Conservation (phyloP, 2,329 filamentous ascomycete species). For the Colletotrichum sp. region DNA sequence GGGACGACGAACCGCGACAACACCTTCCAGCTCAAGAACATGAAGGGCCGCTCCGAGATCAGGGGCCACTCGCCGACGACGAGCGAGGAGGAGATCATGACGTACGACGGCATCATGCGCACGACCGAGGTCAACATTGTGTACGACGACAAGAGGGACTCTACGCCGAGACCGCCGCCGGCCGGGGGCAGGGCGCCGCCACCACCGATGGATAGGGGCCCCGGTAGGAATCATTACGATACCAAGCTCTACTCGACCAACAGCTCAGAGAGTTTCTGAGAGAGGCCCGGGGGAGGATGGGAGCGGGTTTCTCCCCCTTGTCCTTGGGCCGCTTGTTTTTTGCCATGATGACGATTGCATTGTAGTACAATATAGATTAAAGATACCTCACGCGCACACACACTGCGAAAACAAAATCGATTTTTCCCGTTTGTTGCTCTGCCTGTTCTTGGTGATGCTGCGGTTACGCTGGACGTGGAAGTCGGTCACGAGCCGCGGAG, state of each 20-base stretch:
- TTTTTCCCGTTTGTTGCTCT: too few species aligned
- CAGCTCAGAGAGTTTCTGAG: not conserved
- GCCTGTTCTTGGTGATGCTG: not conserved
- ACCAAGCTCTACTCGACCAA: not conserved
- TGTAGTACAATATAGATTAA: not conserved
- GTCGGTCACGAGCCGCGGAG: not conserved
- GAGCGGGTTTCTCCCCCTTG: not conserved
- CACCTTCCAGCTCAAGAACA: constrained; percentile 12
- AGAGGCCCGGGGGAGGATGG: not conserved
- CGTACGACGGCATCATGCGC: constrained; percentile 42
- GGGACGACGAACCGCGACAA: not conserved
- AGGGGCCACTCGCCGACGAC: constrained; percentile 35
- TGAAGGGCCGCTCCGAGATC: constrained; percentile 38
- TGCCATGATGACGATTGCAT: not conserved
- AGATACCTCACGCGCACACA: not conserved
- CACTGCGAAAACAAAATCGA: not conserved
- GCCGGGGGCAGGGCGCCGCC: not conserved
- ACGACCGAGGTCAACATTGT: constrained; percentile 12
- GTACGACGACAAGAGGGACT: not conserved
- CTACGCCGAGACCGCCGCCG: not conserved
- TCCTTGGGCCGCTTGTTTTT: not conserved
- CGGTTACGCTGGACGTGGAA: not conserved
- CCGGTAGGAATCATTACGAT: not conserved
- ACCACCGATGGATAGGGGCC: not conserved
- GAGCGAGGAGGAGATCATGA: constrained; percentile 46